Evolutionary conservation across 2,329 filamentous ascomycete species (phyloP).

Genomic region (Fusarium armeniacum): DNA sequence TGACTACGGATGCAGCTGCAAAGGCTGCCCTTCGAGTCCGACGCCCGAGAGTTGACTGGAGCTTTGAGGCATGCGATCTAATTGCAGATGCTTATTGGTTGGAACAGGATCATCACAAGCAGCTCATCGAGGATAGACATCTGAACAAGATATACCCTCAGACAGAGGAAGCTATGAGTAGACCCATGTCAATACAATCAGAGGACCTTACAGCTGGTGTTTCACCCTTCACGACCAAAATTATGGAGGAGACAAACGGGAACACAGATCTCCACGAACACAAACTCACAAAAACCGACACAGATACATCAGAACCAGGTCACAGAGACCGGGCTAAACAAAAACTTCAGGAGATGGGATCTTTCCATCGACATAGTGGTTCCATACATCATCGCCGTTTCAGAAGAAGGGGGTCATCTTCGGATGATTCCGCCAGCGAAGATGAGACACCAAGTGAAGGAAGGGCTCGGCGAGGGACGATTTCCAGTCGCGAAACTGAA

Average conservation of each 20-base stretch:
- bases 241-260: slow-evolving; percentile 44
- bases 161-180: slow-evolving; percentile 45
- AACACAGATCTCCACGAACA: slow-evolving; percentile 42
- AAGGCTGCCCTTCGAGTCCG: slow-evolving; percentile 70
- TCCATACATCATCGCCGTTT: slow-evolving; percentile 67
- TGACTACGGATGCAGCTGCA: slow-evolving; percentile 60
- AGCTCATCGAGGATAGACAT: slow-evolving; percentile 82
- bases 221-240: slow-evolving; percentile 49
- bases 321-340: slow-evolving; percentile 71
- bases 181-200: slow-evolving; percentile 52
- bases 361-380: slow-evolving; percentile 67
- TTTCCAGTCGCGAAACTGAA: slow-evolving; percentile 64
- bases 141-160: slow-evolving; percentile 79
- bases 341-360: slow-evolving; percentile 69
- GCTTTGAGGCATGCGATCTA: slow-evolving; percentile 84
- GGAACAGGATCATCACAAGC: slow-evolving; percentile 84
- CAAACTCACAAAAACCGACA: slow-evolving; percentile 52
- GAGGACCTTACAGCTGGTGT: slow-evolving; percentile 47
- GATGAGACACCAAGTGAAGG: slow-evolving; percentile 57
- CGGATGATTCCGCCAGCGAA: slow-evolving; percentile 71
- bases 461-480: slow-evolving; percentile 60
- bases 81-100: slow-evolving; percentile 93
- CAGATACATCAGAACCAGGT: slow-evolving; percentile 64
- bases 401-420: slow-evolving; percentile 65
- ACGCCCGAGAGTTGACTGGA: slow-evolving; percentile 87